Evolutionary conservation across 116 monocot species (phyloP).

Genomic region (Papilionanthe hybrid): DNA sequence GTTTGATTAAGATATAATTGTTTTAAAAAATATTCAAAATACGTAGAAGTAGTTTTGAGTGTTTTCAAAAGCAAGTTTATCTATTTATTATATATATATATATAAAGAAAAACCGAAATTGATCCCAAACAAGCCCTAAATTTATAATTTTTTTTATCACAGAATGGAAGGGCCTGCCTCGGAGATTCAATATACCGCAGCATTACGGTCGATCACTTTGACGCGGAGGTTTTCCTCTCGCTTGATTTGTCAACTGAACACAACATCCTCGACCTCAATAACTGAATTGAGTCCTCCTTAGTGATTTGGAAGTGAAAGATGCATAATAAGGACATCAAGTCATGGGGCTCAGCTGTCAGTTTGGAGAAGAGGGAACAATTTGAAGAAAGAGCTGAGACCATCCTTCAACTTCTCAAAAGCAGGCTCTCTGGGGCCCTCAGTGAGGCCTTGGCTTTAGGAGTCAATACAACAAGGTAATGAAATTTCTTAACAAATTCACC

Average conservation of each 20-base stretch:
- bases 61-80: no score
- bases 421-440: conserved; percentile 79
- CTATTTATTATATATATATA: no score
- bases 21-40: no score
- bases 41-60: no score
- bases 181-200: conserved; percentile 68
- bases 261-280: conserved; percentile 83
- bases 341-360: conserved; percentile 80
- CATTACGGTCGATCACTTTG: conserved; percentile 61
- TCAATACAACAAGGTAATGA: conserved; percentile 65
- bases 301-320: conserved; percentile 96
- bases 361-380: conserved; percentile 88
- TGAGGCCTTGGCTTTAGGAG: conserved; percentile 77
- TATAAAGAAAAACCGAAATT: no score
- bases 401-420: conserved; percentile 75
- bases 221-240: conserved; percentile 58
- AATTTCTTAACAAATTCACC: background rate
- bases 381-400: conserved; percentile 86
- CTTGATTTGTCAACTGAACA: conserved; percentile 80
- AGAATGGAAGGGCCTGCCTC: conserved; percentile 86
- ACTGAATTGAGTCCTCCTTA: conserved; percentile 80
- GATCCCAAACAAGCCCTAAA: background rate
- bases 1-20: no score
- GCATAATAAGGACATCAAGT: conserved; percentile 69
- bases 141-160: background rate